phyloP scores from a whole-genome alignment of 257 asterid species.

The Solanum chilense region DNA sequence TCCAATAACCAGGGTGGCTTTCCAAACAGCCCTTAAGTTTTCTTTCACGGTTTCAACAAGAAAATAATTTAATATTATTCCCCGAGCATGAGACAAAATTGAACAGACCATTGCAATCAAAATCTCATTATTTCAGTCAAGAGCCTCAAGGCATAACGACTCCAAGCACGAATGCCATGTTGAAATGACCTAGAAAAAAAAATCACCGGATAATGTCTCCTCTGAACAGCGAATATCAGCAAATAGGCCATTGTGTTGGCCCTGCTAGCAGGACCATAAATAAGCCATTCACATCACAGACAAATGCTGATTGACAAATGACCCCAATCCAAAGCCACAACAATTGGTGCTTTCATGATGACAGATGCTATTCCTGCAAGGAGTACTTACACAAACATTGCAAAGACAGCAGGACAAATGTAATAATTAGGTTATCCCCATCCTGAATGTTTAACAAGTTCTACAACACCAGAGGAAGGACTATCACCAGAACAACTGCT shows the following conservation, averaged over 20 bases:
- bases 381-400: not conserved
- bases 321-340: not conserved
- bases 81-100: not conserved
- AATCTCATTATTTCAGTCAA: not conserved
- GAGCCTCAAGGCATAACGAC: not conserved
- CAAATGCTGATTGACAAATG: not conserved
- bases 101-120: not conserved
- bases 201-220: not conserved
- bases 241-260: slow-evolving; percentile 4
- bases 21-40: not conserved
- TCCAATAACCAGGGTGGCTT: not conserved
- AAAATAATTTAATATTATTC: not conserved
- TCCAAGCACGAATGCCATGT: not conserved
- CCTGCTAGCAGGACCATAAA: slow-evolving; percentile 1
- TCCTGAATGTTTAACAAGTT: not conserved
- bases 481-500: not conserved
- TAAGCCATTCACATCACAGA: slow-evolving; percentile 3
- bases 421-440: not conserved
- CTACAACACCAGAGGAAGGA: not conserved
- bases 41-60: not conserved
- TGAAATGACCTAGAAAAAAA: not conserved
- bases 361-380: not conserved
- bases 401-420: not conserved
- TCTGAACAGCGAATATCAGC: slow-evolving; percentile 1
- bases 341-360: not conserved